phyloP scores from a whole-genome alignment of 1,284 basidiomycete species.

The Crucibulum cyathiforme region DNA sequence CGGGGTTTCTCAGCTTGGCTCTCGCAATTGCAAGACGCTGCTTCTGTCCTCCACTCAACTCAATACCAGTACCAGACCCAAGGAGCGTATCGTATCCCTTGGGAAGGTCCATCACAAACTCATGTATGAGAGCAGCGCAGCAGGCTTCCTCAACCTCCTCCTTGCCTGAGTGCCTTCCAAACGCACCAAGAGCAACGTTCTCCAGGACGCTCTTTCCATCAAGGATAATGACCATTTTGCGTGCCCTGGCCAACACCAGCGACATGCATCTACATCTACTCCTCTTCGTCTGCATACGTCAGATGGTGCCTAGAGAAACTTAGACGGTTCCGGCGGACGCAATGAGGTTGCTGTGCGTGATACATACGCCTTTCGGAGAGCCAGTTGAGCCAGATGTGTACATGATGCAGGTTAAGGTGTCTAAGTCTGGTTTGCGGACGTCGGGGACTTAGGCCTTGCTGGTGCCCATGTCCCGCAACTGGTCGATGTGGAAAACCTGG shows the following conservation, averaged over 20 bases:
- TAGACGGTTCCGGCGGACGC: too few species aligned
- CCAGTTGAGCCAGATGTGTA: too few species aligned
- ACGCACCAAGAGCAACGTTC: slow-evolving; percentile 80
- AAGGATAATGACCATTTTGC: slow-evolving; percentile 67
- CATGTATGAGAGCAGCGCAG: slow-evolving; percentile 86
- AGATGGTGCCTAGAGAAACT: too few species aligned
- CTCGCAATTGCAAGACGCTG: slow-evolving; percentile 93
- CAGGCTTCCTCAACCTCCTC: slow-evolving; percentile 84
- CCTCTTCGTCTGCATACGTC: slow-evolving; percentile 16
- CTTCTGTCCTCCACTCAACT: slow-evolving; percentile 91
- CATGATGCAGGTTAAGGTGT: slow-evolving; percentile 80
- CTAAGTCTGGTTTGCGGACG: slow-evolving; percentile 65
- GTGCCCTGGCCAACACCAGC: slow-evolving; percentile 81
- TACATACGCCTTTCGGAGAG: too few species aligned
- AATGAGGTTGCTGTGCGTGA: too few species aligned
- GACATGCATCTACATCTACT: slow-evolving; percentile 76
- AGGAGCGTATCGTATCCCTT: slow-evolving; percentile 88
- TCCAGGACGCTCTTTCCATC: slow-evolving; percentile 83
- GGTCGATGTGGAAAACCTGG: slow-evolving; percentile 69
- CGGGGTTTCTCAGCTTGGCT: slow-evolving; percentile 81
- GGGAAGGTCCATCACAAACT: slow-evolving; percentile 83
- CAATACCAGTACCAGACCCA: slow-evolving; percentile 74
- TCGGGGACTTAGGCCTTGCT: slow-evolving; percentile 42
- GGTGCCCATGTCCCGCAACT: slow-evolving; percentile 72
- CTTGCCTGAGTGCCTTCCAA: slow-evolving; percentile 57